Base-by-base conservation (phyloP, 345 rosid species). In the Nasturtium officinale region DNA sequence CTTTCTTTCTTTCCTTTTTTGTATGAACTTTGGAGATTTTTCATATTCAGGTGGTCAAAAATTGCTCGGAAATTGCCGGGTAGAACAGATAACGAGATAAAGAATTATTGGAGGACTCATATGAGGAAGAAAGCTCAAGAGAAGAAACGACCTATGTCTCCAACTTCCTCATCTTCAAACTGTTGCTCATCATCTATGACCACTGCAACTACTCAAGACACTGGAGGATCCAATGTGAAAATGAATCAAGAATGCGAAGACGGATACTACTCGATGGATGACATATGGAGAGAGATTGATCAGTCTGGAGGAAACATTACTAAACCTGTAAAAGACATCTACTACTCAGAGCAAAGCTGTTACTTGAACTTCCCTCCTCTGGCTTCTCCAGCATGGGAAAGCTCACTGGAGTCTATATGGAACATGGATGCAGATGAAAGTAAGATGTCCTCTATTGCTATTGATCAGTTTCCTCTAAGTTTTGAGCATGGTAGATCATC, bases 71-170 rank as follows among this genome's bases (percentile, higher is more conserved):
- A 87, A 77, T 72, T 95, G 64, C 99, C 99, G 1, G 99, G 99
- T 64, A 81, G 99, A 35, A 95, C 99, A 1, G 99, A 95, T 71
- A 91, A 95, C 23, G 99, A 95, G 83, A 95, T 95, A 30, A 95
- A 95, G 88, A 95, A 95, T 70, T 95, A 88, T 26, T 95, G 99
- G 99, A 85, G 99, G 78, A 91, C 99, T 57, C 91, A 91, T 72
- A 90, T 76, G 96, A 64, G 99, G 79, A 95, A 95, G 83, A 86
- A 86, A 75, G 94, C 98, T 67, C 99, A 95, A 71, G 90, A 84
- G 76, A 85, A 80, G 82, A 91, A 89, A 66, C 77, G 80, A 51
- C 70, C 73, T 26, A 35, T 52, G 35, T 77, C 84, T 35, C 83
- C 86, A 28, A 72, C 87, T 9, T 74, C 97, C 2, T 74, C 86